Base-by-base conservation (phyloP, 176 grass and related monocot genomes). In the Triticum turgidum region DNA sequence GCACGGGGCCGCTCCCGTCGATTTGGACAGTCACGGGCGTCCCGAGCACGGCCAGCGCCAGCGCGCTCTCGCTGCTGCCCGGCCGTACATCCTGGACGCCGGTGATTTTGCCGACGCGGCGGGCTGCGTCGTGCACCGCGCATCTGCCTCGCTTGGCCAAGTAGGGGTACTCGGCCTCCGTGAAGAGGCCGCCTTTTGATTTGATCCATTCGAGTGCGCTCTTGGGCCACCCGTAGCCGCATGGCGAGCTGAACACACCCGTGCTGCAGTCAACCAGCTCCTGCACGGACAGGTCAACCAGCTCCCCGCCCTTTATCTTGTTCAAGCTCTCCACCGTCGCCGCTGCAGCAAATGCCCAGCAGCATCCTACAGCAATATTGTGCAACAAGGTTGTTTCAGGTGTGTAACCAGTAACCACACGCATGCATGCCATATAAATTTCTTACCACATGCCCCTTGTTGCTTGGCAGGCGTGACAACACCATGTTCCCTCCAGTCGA, bases 401-500 rank as follows among this genome's bases (percentile, higher is more conserved):
- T 52, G 14, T 52, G 49, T 52, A 52, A 52, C 49, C 52, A 32
- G 32, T 32, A 32, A 32, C 32, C 3, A 56, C 4, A 56, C 52
- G 17, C 6, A 20, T 20, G 5, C 64, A 15, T 32, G 25, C 5
- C 11, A 5, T 30, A 13, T 27, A 27, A 27, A 74, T 32, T 2
- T 0, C 11, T 78, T 72, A 93, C 86, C 83, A 11, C 91, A 93
- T 80, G 79, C 56, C 21, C 86, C 88, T 86, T 93, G 91, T 79
- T 93, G 63, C 82, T 93, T 93, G 11, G 89, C 47, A 17, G 25
- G 72, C 11, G 91, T 86, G 47, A 93, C 91, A 0, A 79, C 82
- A 25, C 91, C 91, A 65, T 86, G 78, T 35, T 83, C 72, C 69
- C 91, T 85, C 92, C 89, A 91, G 68, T 94, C 92, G 0, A 94